These are phyloP conservation scores for Hypericum perforatum DNA, from an alignment of 345 rosid species.

Conservation along the genomic window DNA sequence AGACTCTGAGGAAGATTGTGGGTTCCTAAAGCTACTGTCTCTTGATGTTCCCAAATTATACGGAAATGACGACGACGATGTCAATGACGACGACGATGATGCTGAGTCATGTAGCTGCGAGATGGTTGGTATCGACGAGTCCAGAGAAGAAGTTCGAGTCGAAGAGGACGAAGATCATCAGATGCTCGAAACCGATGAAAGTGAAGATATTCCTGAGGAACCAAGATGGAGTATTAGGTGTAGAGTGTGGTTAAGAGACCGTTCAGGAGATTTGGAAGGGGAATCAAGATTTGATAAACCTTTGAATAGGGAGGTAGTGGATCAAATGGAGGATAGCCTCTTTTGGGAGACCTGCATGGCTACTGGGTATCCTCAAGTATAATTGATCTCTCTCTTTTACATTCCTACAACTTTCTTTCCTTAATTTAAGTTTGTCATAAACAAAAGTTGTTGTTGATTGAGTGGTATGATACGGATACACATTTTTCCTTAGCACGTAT, in stretches of 20 bases:
- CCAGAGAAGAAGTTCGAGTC: slow-evolving; percentile 5
- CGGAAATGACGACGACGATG: slow-evolving; percentile 6
- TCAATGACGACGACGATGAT: slow-evolving; percentile 18
- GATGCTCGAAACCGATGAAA: background rate
- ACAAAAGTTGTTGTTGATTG: background rate
- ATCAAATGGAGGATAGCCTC: slow-evolving; percentile 45
- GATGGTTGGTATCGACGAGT: background rate
- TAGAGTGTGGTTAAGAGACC: slow-evolving; percentile 15
- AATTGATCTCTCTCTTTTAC: background rate
- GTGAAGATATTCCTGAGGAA: background rate
- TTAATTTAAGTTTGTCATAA: background rate
- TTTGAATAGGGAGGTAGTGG: slow-evolving; percentile 24
- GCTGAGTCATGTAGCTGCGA: slow-evolving; percentile 49
- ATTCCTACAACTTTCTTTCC: background rate
- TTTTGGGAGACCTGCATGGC: slow-evolving; percentile 68
- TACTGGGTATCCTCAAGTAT: slow-evolving; percentile 36
- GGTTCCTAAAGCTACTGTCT: slow-evolving; percentile 2
- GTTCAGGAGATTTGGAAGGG: slow-evolving; percentile 20
- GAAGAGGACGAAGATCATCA: slow-evolving; percentile 5
- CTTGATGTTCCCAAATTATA: slow-evolving; percentile 2
- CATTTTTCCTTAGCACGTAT: too few relatives aligned
- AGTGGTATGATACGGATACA: too few relatives aligned
- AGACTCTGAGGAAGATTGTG: slow-evolving; percentile 36
- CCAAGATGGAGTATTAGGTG: slow-evolving; percentile 5
- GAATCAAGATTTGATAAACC: slow-evolving; percentile 9